Evolutionary conservation across 2,329 filamentous ascomycete species (phyloP), one percentile per base, ranked within the genome.

Genomic region (Phoma sp.): DNA sequence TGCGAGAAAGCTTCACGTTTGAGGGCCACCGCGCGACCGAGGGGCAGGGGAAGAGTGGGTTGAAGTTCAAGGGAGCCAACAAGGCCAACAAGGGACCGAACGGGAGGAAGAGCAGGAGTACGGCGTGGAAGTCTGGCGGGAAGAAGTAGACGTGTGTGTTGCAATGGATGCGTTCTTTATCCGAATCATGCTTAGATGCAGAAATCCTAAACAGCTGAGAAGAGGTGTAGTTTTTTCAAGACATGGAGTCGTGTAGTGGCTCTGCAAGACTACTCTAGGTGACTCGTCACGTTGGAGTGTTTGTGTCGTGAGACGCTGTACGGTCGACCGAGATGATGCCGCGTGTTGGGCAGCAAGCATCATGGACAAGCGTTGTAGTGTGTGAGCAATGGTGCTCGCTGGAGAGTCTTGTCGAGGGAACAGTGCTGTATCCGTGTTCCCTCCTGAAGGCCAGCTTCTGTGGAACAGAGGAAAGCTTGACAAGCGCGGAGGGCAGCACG

Each of bases 11-110:
- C 15, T 85, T 93, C 60, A 84, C 93, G n/a, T 93, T 94, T 66
- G 91, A 96, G 74, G 91, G 91, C 0, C 87, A 88, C 60, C 83
- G 91, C 49, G 91, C 91, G 9, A 90, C 84, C 50, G 78, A 82
- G 29, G 88, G 82, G 53, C 85, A 88, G 57, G 88, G 84, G 4
- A 87, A 81, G 66, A 85, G 85, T 36, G 88, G 88, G 19, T 71
- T 84, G 53, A 85, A 85, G 68, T 78, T 83, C 52, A 65, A 65
- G 32, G 82, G 83, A 10, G 85, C 85, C 61, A 85, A 82, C 69
- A 85, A 82, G 69, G 73, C 74, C 57, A 75, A 74, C 58, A 77
- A 75, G 63, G 73, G 71, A 15, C 74, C 78, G 17, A 78, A 75
- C 43, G 72, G 79, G 51, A 77, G 79, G 40, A 76, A 73, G 52